A percentile compares a stretch with the other conserved stretches of the same genome.
Conservation (phyloP, 305 asterid genomes). For the Fraxinus baroniana region DNA sequence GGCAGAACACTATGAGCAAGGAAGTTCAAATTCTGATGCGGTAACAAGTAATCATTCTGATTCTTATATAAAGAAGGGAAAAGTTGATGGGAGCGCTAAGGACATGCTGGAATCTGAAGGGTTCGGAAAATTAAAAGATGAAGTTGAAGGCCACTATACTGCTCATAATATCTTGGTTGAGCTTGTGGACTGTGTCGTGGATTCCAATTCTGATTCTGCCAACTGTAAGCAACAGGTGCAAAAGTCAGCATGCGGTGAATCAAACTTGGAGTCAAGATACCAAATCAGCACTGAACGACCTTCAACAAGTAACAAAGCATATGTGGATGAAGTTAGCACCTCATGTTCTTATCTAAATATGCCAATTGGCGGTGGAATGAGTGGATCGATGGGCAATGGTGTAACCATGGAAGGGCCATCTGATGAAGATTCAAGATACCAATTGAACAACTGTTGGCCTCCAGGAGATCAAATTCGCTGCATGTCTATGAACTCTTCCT, state of each 20-base stretch:
- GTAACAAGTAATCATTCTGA: conserved; percentile 34
- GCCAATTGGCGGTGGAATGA: conserved; percentile 45
- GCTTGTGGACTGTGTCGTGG: conserved; percentile 64
- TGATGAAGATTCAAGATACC: conserved; percentile 83
- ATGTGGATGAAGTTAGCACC: conserved; percentile 41
- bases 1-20: conserved; percentile 50
- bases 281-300: conserved; percentile 42
- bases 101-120: conserved; percentile 49
- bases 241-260: conserved; percentile 36
- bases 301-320: conserved; percentile 48
- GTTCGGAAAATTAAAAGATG: conserved; percentile 44
- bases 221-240: conserved; percentile 38
- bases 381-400: conserved; percentile 47
- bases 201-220: conserved; percentile 46
- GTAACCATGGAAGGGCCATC: conserved; percentile 87
- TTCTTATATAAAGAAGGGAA: conserved; percentile 43
- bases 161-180: conserved; percentile 64
- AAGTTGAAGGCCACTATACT: conserved; percentile 46
- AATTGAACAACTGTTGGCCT: conserved; percentile 66
- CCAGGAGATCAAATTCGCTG: conserved; percentile 67
- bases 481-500: conserved; percentile 59
- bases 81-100: conserved; percentile 40
- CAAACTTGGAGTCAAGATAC: conserved; percentile 48
- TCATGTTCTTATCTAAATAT: conserved; percentile 59
- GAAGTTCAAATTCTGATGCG: conserved; percentile 45